A percentile compares a stretch with the other conserved stretches of the same genome.
Conservation (phyloP, 2,329 filamentous ascomycete genomes). For the Reticulascus tulasneorum region DNA sequence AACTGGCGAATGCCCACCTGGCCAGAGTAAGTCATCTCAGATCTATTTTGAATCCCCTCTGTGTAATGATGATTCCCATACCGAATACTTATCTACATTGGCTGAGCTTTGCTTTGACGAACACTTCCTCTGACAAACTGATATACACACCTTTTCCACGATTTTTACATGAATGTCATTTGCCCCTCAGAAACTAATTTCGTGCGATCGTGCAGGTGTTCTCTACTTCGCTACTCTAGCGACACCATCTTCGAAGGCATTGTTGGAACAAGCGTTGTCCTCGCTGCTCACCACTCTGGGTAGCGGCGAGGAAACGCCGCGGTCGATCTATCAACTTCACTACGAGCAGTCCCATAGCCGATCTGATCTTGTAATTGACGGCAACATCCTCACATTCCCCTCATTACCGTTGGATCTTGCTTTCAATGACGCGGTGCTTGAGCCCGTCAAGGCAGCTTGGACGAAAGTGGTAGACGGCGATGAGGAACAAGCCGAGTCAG, state of each 20-base stretch:
- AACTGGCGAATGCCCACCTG: conserved; percentile 82
- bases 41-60: conserved; percentile 15
- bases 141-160: conserved; percentile 44
- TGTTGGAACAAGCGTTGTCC: conserved; percentile 36
- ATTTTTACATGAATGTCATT: background rate
- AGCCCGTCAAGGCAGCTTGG: conserved; percentile 69
- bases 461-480: conserved; percentile 52
- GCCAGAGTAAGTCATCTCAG: conserved; percentile 73
- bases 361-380: conserved; percentile 25
- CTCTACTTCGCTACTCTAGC: conserved; percentile 38
- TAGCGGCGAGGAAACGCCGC: conserved; percentile 21
- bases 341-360: conserved; percentile 48
- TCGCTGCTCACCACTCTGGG: conserved; percentile 33
- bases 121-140: conserved; percentile 84
- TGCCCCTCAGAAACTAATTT: conserved; percentile 22
- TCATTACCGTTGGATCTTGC: conserved; percentile 60
- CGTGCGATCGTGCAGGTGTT: conserved; percentile 12
- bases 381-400: conserved; percentile 52
- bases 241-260: conserved; percentile 26
- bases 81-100: conserved; percentile 99
- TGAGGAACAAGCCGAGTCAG: conserved; percentile 31
- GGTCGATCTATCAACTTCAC: conserved; percentile 46
- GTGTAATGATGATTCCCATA: conserved; percentile 76
- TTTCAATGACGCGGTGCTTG: conserved; percentile 68
- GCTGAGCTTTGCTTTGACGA: conserved; percentile 89